Conservation (phyloP, 768 basidiomycete genomes). For the Hirschioporus abietinus region DNA sequence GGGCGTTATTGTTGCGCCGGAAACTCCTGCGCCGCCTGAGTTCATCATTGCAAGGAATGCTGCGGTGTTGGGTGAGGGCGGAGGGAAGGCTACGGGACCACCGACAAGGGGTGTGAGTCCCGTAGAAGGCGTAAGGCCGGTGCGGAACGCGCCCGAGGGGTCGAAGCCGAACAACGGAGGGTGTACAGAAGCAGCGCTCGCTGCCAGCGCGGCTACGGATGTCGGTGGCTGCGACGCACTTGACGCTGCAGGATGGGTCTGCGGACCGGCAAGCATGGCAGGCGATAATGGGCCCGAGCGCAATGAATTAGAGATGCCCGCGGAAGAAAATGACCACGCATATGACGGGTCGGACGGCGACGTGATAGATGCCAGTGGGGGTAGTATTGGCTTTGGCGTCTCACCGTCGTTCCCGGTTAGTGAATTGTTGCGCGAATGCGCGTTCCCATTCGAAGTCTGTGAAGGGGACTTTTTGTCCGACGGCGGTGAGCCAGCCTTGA, state of each 20-base stretch:
- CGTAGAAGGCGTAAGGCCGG: constrained; percentile 81
- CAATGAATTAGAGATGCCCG: constrained; percentile 66
- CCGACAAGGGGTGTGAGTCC: constrained; percentile 81
- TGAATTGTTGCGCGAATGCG: constrained; percentile 18
- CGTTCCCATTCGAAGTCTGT: constrained; percentile 20
- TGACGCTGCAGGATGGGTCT: constrained; percentile 37
- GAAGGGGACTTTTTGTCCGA: constrained; percentile 20
- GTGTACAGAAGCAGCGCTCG: constrained; percentile 11
- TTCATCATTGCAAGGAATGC: constrained; percentile 92
- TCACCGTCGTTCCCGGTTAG: constrained; percentile 22
- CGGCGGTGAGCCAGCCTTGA: constrained; percentile 22
- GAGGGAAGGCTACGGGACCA: constrained; percentile 71
- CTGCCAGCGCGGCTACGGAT: background rate
- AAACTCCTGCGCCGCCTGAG: constrained; percentile 32
- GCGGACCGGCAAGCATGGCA: constrained; percentile 91
- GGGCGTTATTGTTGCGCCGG: constrained; percentile 57
- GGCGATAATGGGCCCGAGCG: constrained; percentile 92
- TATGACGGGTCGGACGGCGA: constrained; percentile 58
- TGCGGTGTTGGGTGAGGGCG: constrained; percentile 82
- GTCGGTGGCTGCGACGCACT: constrained; percentile 14
- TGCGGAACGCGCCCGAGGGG: constrained; percentile 59
- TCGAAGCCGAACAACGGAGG: constrained; percentile 50
- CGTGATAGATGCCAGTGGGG: constrained; percentile 74
- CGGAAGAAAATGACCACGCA: constrained; percentile 56
- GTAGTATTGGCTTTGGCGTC: constrained; percentile 67